Evolutionary conservation across 2,329 filamentous ascomycete genomes (phyloP), one percentile per base, ranked within the genome.

Genomic region (Chrysoporthe cubensis): DNA sequence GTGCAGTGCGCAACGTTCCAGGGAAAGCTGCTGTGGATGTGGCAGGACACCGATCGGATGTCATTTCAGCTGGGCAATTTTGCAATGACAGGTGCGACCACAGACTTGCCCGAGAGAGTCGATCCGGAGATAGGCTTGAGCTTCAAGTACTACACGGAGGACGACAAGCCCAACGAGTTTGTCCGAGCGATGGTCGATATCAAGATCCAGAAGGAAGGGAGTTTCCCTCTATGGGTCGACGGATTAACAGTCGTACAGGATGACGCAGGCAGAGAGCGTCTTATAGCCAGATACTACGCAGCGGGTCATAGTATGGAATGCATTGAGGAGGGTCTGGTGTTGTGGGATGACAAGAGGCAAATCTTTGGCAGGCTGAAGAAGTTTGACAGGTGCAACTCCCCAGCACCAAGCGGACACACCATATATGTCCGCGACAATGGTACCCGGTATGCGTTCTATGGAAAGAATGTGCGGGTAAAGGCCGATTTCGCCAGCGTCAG

Each of bases 21-120:
- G 18, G 63, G 48, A 1, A 70, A 64, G 26, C 60, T 70, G 13
- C 63, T 70, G 2, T 70, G 68, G 68, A 68, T 70, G 66, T 70
- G 68, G 68, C 68, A 70, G n/a, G 68, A 70, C 32, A 70, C 68
- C 7, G 68, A 70, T 7, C 68, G 62, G 54, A 44, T 70, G 59
- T 57, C 50, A 6, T 70, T 70, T 11, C 59, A 60, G 44, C 62
- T 70, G 14, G 68, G 68, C 5, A 70, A 70, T 34, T 70, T 70
- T 34, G 42, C 50, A 4, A 70, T 70, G 68, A 68, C 68, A n/a
- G 68, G 62, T 16, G 68, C 68, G 7, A 61, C 60, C 32, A 70
- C 68, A 1, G 66, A 70, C 21, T 16, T 70, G 18, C 62, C 68
- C 0, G 62, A 62, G 32, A 11, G 48, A 0, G 46, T 70, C 37